Evolutionary conservation across 495 filamentous ascomycete genomes (phyloP), one percentile per base, ranked within the genome.

Genomic region (Peziza echinospora): DNA sequence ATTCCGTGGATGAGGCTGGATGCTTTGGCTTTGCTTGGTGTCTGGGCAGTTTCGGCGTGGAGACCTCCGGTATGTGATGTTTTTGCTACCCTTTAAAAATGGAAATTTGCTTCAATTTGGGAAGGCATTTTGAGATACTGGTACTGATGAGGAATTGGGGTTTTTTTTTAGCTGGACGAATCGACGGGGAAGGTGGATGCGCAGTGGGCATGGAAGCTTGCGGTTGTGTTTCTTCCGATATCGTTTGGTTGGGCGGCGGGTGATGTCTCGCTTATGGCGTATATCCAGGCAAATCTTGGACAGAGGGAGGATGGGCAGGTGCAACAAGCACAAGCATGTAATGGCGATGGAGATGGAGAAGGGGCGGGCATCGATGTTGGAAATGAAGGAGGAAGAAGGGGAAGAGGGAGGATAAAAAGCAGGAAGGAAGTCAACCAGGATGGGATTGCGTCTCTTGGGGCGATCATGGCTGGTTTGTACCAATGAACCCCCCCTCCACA

Each of bases 221-320:
- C 66, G 3, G 65, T 59, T 3, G 62, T 59, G 0, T 67, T 67
- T 45, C 47, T 63, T 26, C 66, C 65, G 4, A 62, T 68, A 23
- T 65, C 64, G 8, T 67, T 66, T 34, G 66, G 65, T 7, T 67
- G 66, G 66, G 66, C 65, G 2, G 64, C 64, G 8, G 66, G 65
- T 2, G 65, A 69, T 47, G 64, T 67, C 7, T 64, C 62, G 2
- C 53, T 67, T 1, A 62, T 62, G 0, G 65, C 66, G 0, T 67
- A 67, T 43, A 65, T 66, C 44, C 66, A 69, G 53, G 63, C 64
- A 8, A 55, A 57, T 19, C 56, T 69, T 6, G n/a, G n/a, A n/a
- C n/a, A n/a, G n/a, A n/a, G n/a, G n/a, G n/a, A n/a, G n/a, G n/a
- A n/a, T n/a, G n/a, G n/a, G n/a, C n/a, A n/a, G n/a, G n/a, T n/a